Base-by-base conservation (phyloP, 1,284 basidiomycete species). In the Cutaneotrichosporon cavernicola region DNA sequence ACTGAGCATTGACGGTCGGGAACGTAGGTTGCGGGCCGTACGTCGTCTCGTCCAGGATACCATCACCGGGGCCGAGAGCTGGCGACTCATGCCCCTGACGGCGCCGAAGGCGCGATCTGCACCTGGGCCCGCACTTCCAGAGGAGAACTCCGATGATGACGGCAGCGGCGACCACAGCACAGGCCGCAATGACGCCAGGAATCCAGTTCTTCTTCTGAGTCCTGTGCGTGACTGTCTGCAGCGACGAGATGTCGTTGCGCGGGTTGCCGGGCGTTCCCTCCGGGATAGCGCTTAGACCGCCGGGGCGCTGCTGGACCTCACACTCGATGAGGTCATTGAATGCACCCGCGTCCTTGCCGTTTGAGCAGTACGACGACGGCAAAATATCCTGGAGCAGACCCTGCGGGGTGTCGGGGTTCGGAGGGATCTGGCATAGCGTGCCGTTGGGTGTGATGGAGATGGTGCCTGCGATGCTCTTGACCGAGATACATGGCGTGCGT, bases 301-400 rank as follows among this genome's bases (percentile, higher is more conserved):
- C 51, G 0, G 16, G 18, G 18, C 51, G 51, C 51, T 53, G 51
- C 30, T 18, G 7, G 8, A 53, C 30, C 18, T n/a, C 18, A 18
- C 51, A 53, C 51, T 53, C 16, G 30, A 53, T 53, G 16, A 34
- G 16, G 31, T 53, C 51, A 31, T 13, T 34, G 51, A 53, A 32
- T 6, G 16, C 9, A 16, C 51, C 51, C 1, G 51, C 31, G 14
- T 53, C 51, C 18, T 16, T 13, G 31, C 51, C 51, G 51, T 53
- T 53, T 13, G 51, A 31, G 51, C 51, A 53, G 51, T 34, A 53
- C 26, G 26, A 32, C 1, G 31, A 2, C 5, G 30, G 5, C 14
- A 14, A 8, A 18, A 53, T 53, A 5, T 18, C 31, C 51, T 53
- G 26, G 30, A 53, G 31, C 8, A 53, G 4, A 5, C 51, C 51